phyloP scores from a whole-genome alignment of 2,329 filamentous ascomycete genomes.

The Penicillium sclerotiorum region DNA sequence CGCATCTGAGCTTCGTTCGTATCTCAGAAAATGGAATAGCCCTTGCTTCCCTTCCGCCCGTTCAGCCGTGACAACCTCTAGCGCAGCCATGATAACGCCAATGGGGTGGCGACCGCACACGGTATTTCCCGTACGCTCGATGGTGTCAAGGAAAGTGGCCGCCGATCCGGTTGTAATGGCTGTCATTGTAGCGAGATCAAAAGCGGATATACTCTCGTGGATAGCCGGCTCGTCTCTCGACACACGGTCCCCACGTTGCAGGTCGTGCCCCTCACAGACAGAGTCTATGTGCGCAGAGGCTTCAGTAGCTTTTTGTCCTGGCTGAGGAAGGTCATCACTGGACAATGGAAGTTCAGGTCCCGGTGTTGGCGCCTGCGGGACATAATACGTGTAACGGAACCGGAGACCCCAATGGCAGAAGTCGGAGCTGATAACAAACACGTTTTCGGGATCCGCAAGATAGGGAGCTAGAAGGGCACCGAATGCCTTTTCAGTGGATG shows the following conservation, averaged over 20 bases:
- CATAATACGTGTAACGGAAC: constrained; percentile 83
- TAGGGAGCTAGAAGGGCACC: constrained; percentile 77
- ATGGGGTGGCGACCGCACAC: constrained; percentile 96
- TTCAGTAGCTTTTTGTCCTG: constrained; percentile 30
- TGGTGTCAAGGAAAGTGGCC: constrained; percentile 66
- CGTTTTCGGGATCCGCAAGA: constrained; percentile 70
- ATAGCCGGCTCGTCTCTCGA: constrained; percentile 57
- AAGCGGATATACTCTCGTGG: constrained; percentile 77
- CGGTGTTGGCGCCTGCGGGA: constrained; percentile 50
- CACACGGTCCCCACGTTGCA: constrained; percentile 37
- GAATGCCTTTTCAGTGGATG: constrained; percentile 65
- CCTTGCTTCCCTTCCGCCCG: constrained; percentile 47
- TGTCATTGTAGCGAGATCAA: constrained; percentile 82
- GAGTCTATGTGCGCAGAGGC: constrained; percentile 32
- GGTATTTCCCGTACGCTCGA: constrained; percentile 79
- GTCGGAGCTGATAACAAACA: constrained; percentile 89
- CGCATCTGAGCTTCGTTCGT: constrained; percentile 81
- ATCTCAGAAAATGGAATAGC: constrained; percentile 77
- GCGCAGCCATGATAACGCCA: constrained; percentile 83
- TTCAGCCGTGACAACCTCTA: constrained; percentile 63
- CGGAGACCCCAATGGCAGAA: constrained; percentile 94
- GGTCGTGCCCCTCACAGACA: constrained; percentile 32
- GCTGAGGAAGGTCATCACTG: constrained; percentile 46
- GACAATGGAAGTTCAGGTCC: constrained; percentile 41
- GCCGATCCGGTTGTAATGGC: constrained; percentile 79